Percentiles rank a stretch among this genome's conserved stretches.
Conservation (phyloP, 192 early-diverging fungal genomes). For the Piromyces finnis region DNA sequence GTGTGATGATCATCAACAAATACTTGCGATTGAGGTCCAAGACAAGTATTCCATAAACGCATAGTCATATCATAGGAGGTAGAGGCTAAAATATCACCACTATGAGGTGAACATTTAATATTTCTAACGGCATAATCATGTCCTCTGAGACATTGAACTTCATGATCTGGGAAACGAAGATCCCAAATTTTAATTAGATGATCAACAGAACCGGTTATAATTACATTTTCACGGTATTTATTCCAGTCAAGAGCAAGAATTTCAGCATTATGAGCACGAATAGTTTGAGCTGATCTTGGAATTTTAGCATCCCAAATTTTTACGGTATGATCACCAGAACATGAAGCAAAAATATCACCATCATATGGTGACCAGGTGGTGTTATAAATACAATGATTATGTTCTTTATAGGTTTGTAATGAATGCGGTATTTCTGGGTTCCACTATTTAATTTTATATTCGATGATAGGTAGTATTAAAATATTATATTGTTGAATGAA, state of each 20-base stretch:
- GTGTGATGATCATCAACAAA: conserved; percentile 70
- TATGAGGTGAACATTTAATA: conserved; percentile 85
- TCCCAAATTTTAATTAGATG: conserved; percentile 84
- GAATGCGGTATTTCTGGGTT: conserved; percentile 57
- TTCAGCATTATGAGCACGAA: conserved; percentile 66
- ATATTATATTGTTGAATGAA: too few species aligned
- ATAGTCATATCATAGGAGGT: conserved; percentile 93
- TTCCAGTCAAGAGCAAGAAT: conserved; percentile 91
- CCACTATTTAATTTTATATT: conserved; percentile 40
- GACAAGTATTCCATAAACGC: conserved; percentile 67
- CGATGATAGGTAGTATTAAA: too few species aligned
- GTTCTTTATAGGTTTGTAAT: conserved; percentile 70
- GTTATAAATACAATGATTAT: conserved; percentile 83
- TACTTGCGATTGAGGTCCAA: conserved; percentile 16
- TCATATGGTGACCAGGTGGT: conserved; percentile 68
- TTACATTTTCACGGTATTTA: conserved; percentile 67
- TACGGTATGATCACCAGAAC: conserved; percentile 73
- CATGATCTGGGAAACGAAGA: conserved; percentile 52
- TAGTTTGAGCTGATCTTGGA: conserved; percentile 23
- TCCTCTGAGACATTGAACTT: conserved; percentile 52
- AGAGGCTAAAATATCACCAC: conserved; percentile 57
- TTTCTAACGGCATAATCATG: conserved; percentile 87
- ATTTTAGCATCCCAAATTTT: conserved; percentile 80
- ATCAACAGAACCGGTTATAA: conserved; percentile 86
- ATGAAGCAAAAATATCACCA: conserved; percentile 64